Base-by-base conservation (phyloP, 2,329 filamentous ascomycete genomes). In the Fusarium papillatum region DNA sequence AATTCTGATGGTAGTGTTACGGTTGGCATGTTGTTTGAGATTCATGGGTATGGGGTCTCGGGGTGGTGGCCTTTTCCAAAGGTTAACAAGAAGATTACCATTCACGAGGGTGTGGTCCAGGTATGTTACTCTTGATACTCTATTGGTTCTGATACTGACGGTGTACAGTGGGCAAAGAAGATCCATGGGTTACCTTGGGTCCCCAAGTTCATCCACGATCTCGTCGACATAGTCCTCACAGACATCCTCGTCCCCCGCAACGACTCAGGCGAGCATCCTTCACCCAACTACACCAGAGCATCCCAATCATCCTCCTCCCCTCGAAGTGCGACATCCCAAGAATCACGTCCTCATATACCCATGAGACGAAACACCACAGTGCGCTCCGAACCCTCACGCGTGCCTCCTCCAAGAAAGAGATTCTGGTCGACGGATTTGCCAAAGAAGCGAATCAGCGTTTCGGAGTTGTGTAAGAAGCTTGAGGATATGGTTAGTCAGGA, bases 221-320 rank as follows among this genome's bases (percentile, higher is more conserved):
- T 62, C 14, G 60, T 62, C 5, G 60, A 62, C 16, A 43, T 62
- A 9, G 60, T 62, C 7, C 2, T 62, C 5, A 62, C 39, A 1
- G 60, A 62, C 39, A 62, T 62, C 10, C 60, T 62, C 26, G 26
- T 62, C 19, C 60, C 39, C 16, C 60, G 60, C 24, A 62, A 62
- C 39, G 60, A 62, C 13, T 17, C 39, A 2, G 60, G 41, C 3
- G 60, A 62, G 5, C 8, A 26, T 29, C 11, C 39, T 4, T 29
- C 38, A 7, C 9, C 26, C 22, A 26, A 14, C 36, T 22, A 41
- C 5, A 62, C 16, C 11, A 11, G 26, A 22, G n/a, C 59, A 7
- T 41, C 59, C 2, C 59, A 29, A 16, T 26, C 31, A 59, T 36
- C 53, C 1, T 16, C 17, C 10, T 31, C 53, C 8, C 53, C 53